A percentile compares a stretch with the other conserved stretches of the same genome.
Evolutionary conservation across 2,329 filamentous ascomycete species (phyloP).

Genomic region (Xylaria sp.): DNA sequence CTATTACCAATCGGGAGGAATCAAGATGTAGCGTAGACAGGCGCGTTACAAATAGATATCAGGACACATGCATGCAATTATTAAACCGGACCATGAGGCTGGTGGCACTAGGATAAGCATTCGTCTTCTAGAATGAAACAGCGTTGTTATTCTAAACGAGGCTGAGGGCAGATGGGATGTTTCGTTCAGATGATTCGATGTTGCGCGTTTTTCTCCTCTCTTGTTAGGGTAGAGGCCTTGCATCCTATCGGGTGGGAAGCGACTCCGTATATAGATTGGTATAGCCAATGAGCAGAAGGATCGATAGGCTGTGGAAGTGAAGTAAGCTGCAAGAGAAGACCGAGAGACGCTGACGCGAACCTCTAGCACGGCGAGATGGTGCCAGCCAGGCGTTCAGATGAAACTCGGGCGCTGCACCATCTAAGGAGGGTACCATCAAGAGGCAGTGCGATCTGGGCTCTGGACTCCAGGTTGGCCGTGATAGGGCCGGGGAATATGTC

Average conservation of each 20-base stretch:
- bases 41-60: slow-evolving; percentile 35
- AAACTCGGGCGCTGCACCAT: slow-evolving; percentile 42
- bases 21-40: slow-evolving; percentile 34
- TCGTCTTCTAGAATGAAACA: slow-evolving; percentile 34
- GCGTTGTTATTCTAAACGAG: slow-evolving; percentile 37
- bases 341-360: slow-evolving; percentile 37
- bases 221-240: slow-evolving; percentile 13
- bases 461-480: slow-evolving; percentile 12
- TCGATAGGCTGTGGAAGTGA: slow-evolving; percentile 36
- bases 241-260: slow-evolving; percentile 31
- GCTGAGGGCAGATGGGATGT: slow-evolving; percentile 41
- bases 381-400: slow-evolving; percentile 41
- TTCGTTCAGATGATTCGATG: slow-evolving; percentile 37
- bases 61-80: slow-evolving; percentile 43
- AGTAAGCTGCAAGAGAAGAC: slow-evolving; percentile 40
- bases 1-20: slow-evolving; percentile 38
- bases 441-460: slow-evolving; percentile 32
- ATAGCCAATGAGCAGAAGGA: slow-evolving; percentile 39
- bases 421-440: slow-evolving; percentile 45
- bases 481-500: slow-evolving; percentile 26
- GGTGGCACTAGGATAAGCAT: slow-evolving; percentile 17
- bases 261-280: slow-evolving; percentile 36
- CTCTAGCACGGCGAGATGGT: slow-evolving; percentile 41
- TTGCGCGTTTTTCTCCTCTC: slow-evolving; percentile 22
- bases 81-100: slow-evolving; percentile 34